Percentiles rank a stretch among this genome's conserved stretches.
Conservation (phyloP, 345 rosid species). For the Isatis tinctoria region DNA sequence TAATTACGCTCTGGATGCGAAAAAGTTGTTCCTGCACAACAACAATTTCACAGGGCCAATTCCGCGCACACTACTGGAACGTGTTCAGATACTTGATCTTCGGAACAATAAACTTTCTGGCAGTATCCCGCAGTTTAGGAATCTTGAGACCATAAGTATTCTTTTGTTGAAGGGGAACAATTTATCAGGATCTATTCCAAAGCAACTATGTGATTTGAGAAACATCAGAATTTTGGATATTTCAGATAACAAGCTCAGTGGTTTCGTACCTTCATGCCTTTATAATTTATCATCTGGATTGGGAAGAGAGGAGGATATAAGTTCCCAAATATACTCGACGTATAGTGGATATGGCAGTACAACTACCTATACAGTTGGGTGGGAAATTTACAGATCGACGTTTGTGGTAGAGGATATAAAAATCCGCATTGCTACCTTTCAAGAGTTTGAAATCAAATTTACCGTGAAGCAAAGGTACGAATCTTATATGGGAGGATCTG, state of each 20-base stretch:
- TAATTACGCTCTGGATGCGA: too few species aligned
- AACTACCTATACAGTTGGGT: not conserved
- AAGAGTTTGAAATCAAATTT: not conserved
- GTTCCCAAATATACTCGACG: too few species aligned
- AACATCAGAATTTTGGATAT: not conserved
- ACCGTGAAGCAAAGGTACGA: not conserved
- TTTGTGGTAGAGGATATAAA: too few species aligned
- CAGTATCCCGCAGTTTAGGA: not conserved
- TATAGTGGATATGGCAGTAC: too few species aligned
- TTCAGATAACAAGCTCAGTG: not conserved
- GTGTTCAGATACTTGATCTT: not conserved
- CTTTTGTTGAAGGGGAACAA: not conserved
- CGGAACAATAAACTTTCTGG: not conserved
- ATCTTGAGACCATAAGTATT: not conserved
- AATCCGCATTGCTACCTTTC: rapidly evolving
- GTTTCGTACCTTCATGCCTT: not conserved
- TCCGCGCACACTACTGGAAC: not conserved
- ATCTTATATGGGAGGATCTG: not conserved
- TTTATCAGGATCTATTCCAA: not conserved
- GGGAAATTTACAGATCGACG: not conserved
- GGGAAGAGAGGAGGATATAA: not conserved
- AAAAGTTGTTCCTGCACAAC: not conserved
- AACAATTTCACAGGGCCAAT: not conserved
- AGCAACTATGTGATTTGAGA: not conserved
- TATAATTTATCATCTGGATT: not conserved